Evolutionary conservation across 495 filamentous ascomycete genomes (phyloP), one percentile per base, ranked within the genome.

Genomic region (Evernia prunastri): DNA sequence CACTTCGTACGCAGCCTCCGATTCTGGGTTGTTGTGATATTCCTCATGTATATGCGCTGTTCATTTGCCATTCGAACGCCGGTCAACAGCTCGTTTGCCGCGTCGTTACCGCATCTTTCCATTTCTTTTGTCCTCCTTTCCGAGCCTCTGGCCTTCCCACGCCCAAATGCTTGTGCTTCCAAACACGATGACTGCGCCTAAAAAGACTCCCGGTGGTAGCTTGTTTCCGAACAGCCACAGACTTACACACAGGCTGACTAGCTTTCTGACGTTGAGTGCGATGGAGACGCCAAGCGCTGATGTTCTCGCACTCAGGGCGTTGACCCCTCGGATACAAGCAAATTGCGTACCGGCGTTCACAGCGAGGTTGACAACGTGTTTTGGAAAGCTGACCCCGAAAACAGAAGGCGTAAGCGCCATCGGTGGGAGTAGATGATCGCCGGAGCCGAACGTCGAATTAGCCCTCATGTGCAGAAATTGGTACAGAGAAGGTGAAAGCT

Each of bases 251-350:
- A 97, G 81, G 64, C 90, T 95, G 25, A 95, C 86, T n/a, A 98
- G 79, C 75, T 98, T 98, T 69, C 94, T 82, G 57, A 98, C 87
- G 73, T 97, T 98, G 33, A 98, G 81, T 39, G 96, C 89, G 49
- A 98, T 94, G 2, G 93, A 96, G 20, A 98, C 94, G 0, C 93
- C 97, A 58, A 98, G 79, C 0, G 94, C 96, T 20, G 93, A 92
- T 4, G 89, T 88, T 54, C 86, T 86, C 0, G 92, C 89, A 1
- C 88, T 89, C 6, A 98, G 79, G 25, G 96, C 82, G 68, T 98
- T 97, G 40, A 98, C 94, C 3, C 94, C 94, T 7, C 91, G 88
- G 66, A 97, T 96, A 72, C 94, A 98, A 25, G 89, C 80, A 70
- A 96, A 94, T 75, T 98, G 94, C 35, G 94, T 98, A 49, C 95